Percentiles rank a stretch among this genome's conserved stretches.
Evolutionary conservation across 495 filamentous ascomycete species (phyloP).

Genomic region (Penicillium turbatum): DNA sequence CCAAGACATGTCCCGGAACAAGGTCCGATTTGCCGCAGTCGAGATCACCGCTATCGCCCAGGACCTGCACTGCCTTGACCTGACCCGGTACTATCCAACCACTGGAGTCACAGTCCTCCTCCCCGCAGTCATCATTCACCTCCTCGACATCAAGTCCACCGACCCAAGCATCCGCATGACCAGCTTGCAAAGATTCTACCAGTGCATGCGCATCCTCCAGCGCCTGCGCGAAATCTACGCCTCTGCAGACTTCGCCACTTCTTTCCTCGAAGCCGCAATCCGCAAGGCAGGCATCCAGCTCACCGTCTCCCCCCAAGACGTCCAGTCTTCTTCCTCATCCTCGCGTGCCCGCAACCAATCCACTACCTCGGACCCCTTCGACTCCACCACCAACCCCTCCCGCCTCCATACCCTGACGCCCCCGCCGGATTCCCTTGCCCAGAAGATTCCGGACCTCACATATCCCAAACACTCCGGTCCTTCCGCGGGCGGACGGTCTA

Average conservation of each 20-base stretch:
- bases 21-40: constrained; percentile 71
- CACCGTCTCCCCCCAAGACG: constrained; percentile 38
- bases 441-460: constrained; percentile 43
- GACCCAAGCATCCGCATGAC: constrained; percentile 61
- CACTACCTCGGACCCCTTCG: constrained; percentile 17
- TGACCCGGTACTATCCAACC: constrained; percentile 77
- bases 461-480: constrained; percentile 29
- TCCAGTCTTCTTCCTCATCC: constrained; percentile 24
- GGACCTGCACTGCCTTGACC: constrained; percentile 60
- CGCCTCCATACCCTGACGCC: constrained; percentile 39
- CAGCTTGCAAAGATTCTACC: constrained; percentile 70
- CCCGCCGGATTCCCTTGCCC: constrained; percentile 42
- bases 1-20: constrained; percentile 73
- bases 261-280: constrained; percentile 80
- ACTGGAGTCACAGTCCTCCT: constrained; percentile 85
- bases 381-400: constrained; percentile 12
- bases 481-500: constrained; percentile 15
- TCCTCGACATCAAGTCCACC: constrained; percentile 81
- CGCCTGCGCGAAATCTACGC: constrained; percentile 78
- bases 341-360: constrained; percentile 6
- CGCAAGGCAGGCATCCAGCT: constrained; percentile 69
- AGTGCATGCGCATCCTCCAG: constrained; percentile 82
- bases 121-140: constrained; percentile 85
- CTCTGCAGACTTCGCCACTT: constrained; percentile 78
- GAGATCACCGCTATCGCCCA: constrained; percentile 77